Base-by-base conservation (phyloP, 805 yeast species). In the Kazachstania psychrophila region DNA sequence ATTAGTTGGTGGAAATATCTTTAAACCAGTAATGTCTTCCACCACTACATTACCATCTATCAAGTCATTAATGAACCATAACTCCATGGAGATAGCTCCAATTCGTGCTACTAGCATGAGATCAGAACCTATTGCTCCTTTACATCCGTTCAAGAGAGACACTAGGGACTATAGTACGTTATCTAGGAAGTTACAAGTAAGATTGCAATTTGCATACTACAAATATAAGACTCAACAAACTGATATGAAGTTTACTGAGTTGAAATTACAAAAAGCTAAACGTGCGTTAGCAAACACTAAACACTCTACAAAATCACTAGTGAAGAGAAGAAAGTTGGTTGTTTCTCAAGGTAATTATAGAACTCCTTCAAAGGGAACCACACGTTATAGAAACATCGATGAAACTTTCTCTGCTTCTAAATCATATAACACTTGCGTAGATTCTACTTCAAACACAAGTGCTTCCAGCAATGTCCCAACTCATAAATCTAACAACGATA, bases 181-280 rank as follows among this genome's bases (percentile, higher is more conserved):
- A 1, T 45, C 56, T 5, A 42, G 68, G 33, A 62, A 60, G 45
- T 59, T 73, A 40, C 66, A 68, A 45, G 55, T 67, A 40, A 64
- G 75, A 43, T 54, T 73, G 17, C 69, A 69, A 45, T 48, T 72
- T 33, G 79, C 79, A 2, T 69, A 69, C 46, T 73, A 65, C 51
- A 73, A 72, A 47, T 65, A 67, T 29, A 62, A 62, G 38, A 72
- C 77, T 1, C 65, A 70, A 43, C 77, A 72, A 48, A 56, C 46
- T 14, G 48, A 50, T 23, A 23, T 47, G n/a, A 49, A 47, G 23
- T 48, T 46, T 27, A 36, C 40, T 22, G 49, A 47, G 15, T 27
- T 47, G 13, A 45, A 47, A 27, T 6, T 23, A 14, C 33, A 36
- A 31, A 28, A 11, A 6, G 3, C 14, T n/a, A 23, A 18, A 3